Conservation (phyloP, 192 early-diverging fungal species). For the Coemansia furcata region DNA sequence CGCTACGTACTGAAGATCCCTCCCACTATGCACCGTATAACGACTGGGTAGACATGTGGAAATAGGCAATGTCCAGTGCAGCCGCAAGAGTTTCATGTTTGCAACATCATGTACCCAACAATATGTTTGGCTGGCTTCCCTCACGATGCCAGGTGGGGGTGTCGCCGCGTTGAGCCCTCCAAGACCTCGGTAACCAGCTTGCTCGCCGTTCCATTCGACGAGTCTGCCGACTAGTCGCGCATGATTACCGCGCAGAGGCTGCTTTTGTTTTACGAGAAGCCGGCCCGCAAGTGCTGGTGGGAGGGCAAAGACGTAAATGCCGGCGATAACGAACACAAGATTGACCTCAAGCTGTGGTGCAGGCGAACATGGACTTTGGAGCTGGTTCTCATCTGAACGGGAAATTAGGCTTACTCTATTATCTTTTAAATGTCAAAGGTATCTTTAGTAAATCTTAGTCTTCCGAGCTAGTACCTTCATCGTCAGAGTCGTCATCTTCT, state of each 20-base stretch:
- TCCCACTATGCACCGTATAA: constrained; percentile 14
- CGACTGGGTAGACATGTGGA: constrained; percentile 18
- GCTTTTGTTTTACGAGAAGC: constrained; percentile 77
- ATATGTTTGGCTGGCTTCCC: constrained; percentile 71
- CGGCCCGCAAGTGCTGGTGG: constrained; percentile 86
- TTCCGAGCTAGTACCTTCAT: constrained; percentile 21
- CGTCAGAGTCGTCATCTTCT: constrained; percentile 59
- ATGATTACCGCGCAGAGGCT: constrained; percentile 75
- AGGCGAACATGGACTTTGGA: constrained; percentile 79
- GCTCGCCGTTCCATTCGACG: constrained; percentile 67
- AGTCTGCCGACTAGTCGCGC: constrained; percentile 63
- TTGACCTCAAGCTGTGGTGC: constrained; percentile 70
- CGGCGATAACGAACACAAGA: constrained; percentile 53
- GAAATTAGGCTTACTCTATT: constrained; percentile 29
- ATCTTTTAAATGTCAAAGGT: constrained; percentile 11
- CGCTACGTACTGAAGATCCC: constrained; percentile 21
- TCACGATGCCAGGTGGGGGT: constrained; percentile 69
- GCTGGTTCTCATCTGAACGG: constrained; percentile 55
- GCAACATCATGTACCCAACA: too few species aligned
- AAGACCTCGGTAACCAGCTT: constrained; percentile 68
- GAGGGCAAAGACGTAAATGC: constrained; percentile 69
- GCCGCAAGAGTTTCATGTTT: too few species aligned
- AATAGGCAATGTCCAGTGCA: background rate
- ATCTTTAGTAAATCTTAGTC: background rate
- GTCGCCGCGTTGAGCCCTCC: constrained; percentile 67